Conservation (phyloP, 192 early-diverging fungal species). For the Coemansia sp. region DNA sequence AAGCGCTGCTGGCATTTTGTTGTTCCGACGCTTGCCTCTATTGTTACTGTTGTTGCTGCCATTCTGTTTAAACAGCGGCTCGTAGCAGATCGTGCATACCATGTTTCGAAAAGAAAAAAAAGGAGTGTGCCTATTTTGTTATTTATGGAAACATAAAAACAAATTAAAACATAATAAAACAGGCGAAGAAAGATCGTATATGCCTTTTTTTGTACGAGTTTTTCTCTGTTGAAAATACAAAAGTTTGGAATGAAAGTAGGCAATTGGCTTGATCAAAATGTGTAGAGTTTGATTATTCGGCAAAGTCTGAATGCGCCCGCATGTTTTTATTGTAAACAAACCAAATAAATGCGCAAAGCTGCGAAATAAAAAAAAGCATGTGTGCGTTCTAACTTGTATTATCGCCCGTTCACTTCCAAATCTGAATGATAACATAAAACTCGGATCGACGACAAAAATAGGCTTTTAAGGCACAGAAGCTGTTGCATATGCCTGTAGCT, state of each 20-base stretch:
- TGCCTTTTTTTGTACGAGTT: not conserved
- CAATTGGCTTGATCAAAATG: too few species aligned
- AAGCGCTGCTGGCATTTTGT: conserved; percentile 12
- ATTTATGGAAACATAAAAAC: not conserved
- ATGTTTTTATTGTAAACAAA: too few species aligned
- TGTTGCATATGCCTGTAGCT: too few species aligned
- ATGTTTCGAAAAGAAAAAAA: not conserved
- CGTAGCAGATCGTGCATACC: conserved; percentile 17
- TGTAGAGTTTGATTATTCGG: too few species aligned
- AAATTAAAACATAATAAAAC: not conserved
- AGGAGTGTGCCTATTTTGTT: not conserved
- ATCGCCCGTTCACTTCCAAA: too few species aligned
- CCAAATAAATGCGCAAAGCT: too few species aligned
- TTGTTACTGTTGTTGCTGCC: not conserved
- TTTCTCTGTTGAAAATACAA: not conserved
- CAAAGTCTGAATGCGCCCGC: too few species aligned
- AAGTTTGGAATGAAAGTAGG: not conserved
- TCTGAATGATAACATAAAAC: too few species aligned
- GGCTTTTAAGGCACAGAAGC: too few species aligned
- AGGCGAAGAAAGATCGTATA: not conserved
- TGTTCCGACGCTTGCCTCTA: not conserved
- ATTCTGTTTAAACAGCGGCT: conserved; percentile 13
- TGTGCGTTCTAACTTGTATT: too few species aligned
- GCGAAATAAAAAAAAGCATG: too few species aligned
- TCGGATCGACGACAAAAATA: too few species aligned